These are phyloP conservation scores for Kurtzmaniella cleridarum DNA, from an alignment of 805 yeast genomes.

Conservation along the genomic window DNA sequence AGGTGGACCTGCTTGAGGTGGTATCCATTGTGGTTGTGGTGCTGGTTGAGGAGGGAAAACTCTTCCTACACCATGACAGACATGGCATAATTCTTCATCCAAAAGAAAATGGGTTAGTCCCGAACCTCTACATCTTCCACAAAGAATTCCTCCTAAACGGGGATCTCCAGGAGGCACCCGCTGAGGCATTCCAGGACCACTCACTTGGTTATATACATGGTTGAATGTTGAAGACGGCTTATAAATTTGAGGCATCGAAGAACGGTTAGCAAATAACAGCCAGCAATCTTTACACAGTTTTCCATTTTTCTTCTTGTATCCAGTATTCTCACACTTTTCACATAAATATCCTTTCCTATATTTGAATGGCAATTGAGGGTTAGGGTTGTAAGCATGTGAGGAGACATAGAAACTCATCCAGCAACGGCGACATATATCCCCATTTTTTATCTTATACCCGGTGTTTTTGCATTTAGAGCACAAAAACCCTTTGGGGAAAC, in stretches of 20 bases:
- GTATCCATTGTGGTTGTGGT: neutral
- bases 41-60: constrained; percentile 16
- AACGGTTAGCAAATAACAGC: constrained; percentile 51
- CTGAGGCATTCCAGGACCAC: constrained; percentile 10
- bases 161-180: constrained; percentile 76
- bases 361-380: constrained; percentile 51
- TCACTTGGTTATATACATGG: constrained; percentile 3
- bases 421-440: constrained; percentile 23
- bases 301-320: constrained; percentile 58
- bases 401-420: constrained; percentile 25
- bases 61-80: constrained; percentile 67
- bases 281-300: constrained; percentile 67
- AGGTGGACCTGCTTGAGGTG: constrained; percentile 2
- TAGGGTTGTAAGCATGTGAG: constrained; percentile 39
- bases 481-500: constrained; percentile 23
- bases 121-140: constrained; percentile 68
- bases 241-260: constrained; percentile 6
- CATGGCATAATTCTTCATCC: constrained; percentile 57
- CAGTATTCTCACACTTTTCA: constrained; percentile 69
- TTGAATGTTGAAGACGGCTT: neutral
- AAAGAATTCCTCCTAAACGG: constrained; percentile 59
- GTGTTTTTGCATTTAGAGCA: constrained; percentile 32
- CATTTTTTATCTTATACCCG: constrained; percentile 23
- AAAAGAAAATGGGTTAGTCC: constrained; percentile 53
- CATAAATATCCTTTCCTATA: constrained; percentile 64